Percentiles rank a stretch among this genome's conserved stretches.
phyloP scores from a whole-genome alignment of 2,329 filamentous ascomycete genomes.

The Ambrosiella xylebori region DNA sequence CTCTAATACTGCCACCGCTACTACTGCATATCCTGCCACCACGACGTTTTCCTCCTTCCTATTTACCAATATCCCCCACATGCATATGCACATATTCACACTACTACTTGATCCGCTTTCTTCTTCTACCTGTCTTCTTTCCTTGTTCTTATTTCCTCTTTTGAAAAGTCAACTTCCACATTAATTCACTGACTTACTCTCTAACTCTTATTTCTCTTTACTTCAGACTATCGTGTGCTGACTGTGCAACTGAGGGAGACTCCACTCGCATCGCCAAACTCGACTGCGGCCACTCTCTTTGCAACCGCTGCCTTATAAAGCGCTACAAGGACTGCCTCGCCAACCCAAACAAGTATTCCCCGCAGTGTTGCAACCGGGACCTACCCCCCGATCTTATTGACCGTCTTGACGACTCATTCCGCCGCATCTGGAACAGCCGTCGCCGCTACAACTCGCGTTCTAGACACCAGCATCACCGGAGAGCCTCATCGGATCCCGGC shows the following conservation, averaged over 20 bases:
- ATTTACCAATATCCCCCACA: neutral
- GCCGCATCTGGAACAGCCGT: slow-evolving; percentile 64
- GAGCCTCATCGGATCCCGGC: slow-evolving; percentile 7
- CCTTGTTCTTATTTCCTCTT: neutral
- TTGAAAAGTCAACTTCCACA: neutral
- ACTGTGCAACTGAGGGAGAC: slow-evolving; percentile 53
- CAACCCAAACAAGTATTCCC: slow-evolving; percentile 70
- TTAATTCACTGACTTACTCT: neutral
- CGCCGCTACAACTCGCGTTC: slow-evolving; percentile 47
- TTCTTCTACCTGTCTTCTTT: neutral
- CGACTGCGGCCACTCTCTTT: slow-evolving; percentile 68
- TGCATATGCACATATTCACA: neutral
- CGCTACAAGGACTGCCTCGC: slow-evolving; percentile 59
- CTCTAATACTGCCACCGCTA: neutral
- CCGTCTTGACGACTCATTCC: slow-evolving; percentile 58
- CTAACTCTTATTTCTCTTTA: neutral
- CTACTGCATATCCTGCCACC: neutral
- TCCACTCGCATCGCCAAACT: slow-evolving; percentile 49
- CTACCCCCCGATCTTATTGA: slow-evolving; percentile 67
- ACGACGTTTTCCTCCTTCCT: neutral
- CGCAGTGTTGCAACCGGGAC: slow-evolving; percentile 55
- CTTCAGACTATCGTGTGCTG: slow-evolving; percentile 43
- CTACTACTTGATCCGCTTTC: neutral
- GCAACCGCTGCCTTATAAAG: slow-evolving; percentile 55
- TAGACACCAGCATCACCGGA: neutral